These are phyloP conservation scores for Calonectria crousiana DNA, from an alignment of 2,329 filamentous ascomycete species.

Conservation along the genomic window DNA sequence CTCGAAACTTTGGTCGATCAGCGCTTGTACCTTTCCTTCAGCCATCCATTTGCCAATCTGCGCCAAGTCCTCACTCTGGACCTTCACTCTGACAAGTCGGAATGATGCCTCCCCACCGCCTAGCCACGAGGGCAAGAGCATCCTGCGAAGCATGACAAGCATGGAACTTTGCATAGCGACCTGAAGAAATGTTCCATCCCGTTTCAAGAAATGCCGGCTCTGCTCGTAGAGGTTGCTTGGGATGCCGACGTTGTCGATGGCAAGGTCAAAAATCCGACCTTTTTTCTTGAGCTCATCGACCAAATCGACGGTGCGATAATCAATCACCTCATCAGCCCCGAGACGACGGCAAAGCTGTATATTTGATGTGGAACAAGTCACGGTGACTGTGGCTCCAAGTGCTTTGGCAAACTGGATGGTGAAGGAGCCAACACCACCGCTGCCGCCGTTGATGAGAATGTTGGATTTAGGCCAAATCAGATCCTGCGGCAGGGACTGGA, in stretches of 20 bases:
- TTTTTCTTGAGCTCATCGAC: conserved; percentile 27
- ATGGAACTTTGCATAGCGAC: conserved; percentile 27
- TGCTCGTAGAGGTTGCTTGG: conserved; percentile 35
- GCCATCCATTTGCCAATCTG: conserved; percentile 38
- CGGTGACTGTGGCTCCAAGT: conserved; percentile 49
- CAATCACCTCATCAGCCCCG: conserved; percentile 53
- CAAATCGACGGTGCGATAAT: conserved; percentile 46
- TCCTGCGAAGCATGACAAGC: conserved; percentile 8
- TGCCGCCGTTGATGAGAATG: conserved; percentile 45
- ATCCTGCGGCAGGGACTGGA: conserved; percentile 35
- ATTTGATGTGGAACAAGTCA: conserved; percentile 51
- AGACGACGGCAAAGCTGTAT: conserved; percentile 48
- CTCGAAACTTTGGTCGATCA: conserved; percentile 37
- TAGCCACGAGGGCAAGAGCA: conserved; percentile 31
- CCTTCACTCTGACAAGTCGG: conserved; percentile 10
- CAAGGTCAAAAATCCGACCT: conserved; percentile 38
- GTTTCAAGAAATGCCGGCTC: conserved; percentile 32
- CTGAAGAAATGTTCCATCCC: conserved; percentile 36
- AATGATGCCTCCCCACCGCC: conserved; percentile 24
- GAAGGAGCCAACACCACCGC: conserved; percentile 52
- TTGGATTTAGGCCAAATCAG: conserved; percentile 11
- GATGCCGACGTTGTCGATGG: conserved; percentile 44
- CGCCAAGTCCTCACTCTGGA: neutral
- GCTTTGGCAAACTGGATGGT: conserved; percentile 53
- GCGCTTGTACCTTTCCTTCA: conserved; percentile 39